Evolutionary conservation across 352 stramenopile species (phyloP), one percentile per base, ranked within the genome.

Genomic region (Globisporangium cylindrosporum): DNA sequence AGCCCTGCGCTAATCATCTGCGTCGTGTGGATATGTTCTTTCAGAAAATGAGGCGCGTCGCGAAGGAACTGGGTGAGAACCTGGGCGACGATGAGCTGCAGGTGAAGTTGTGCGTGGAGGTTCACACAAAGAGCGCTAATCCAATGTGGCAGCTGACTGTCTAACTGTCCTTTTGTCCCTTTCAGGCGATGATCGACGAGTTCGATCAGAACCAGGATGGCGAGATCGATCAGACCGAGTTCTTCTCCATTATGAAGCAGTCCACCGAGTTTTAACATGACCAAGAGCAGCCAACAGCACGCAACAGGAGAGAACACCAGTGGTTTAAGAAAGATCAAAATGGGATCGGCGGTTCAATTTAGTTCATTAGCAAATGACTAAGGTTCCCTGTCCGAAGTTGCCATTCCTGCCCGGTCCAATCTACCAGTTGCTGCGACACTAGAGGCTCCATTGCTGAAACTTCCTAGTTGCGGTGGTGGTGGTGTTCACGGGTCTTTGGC

Each of bases 141-240:
- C 1, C 22, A 46, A 14, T 43, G 4, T 41, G 29, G 3, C 0
- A 46, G 20, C 51, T 60, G 20, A 46, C 22, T n/a, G 29, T 6
- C 32, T 60, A 9, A 46, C 22, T n/a, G 29, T 6, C 32, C 0
- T 18, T 67, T 67, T 29, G 61, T 9, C 53, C 12, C 18, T 1
- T 65, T 3, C 71, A 97, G 78, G 93, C 91, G 4, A 98, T 98
- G 94, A 98, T 98, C 65, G 93, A 98, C 59, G 93, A 98, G 78
- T 98, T 98, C 59, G 93, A 98, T 66, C 80, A 95, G 57, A 94
- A 98, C 69, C 86, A 97, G 66, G 93, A 98, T 72, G 94, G 93
- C 54, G 86, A 93, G 68, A 98, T 98, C 68, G 88, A 84, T 64
- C 72, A 88, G 54, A 82, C 95, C 57, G 94, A 98, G 73, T 98